Conservation (phyloP, 768 basidiomycete species). For the Dacryopinax primogenitus region DNA sequence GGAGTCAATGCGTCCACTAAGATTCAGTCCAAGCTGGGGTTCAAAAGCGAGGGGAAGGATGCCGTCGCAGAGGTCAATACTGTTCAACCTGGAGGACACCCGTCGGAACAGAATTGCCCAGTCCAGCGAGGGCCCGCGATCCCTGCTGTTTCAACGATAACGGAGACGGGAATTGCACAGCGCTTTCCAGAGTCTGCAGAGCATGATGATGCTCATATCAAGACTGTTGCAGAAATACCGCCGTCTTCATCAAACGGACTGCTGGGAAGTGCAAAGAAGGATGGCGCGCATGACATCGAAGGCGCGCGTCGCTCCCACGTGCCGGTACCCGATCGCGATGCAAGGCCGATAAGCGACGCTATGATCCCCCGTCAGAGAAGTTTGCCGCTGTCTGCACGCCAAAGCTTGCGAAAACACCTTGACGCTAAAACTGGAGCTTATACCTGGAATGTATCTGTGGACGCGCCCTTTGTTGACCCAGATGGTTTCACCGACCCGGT, state of each 20-base stretch:
- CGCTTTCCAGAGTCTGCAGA: slow-evolving; percentile 31
- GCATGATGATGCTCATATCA: slow-evolving; percentile 21
- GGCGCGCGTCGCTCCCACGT: slow-evolving; percentile 45
- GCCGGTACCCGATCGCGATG: slow-evolving; percentile 29
- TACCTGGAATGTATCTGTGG: slow-evolving; percentile 49
- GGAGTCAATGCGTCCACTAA: slow-evolving; percentile 32
- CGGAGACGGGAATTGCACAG: slow-evolving; percentile 51
- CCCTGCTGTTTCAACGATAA: slow-evolving; percentile 52
- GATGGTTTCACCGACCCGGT: slow-evolving; percentile 82
- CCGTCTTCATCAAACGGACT: slow-evolving; percentile 13
- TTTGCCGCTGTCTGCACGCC: slow-evolving; percentile 29
- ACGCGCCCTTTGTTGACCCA: slow-evolving; percentile 59
- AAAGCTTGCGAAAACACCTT: slow-evolving; percentile 43
- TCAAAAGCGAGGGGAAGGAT: slow-evolving; percentile 32
- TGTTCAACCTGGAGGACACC: slow-evolving; percentile 40
- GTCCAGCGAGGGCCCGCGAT: slow-evolving; percentile 46
- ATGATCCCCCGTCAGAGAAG: slow-evolving; percentile 38
- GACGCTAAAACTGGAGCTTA: slow-evolving; percentile 40
- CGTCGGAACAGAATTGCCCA: slow-evolving; percentile 40
- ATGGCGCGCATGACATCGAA: slow-evolving; percentile 24
- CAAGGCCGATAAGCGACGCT: not conserved
- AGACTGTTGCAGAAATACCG: slow-evolving; percentile 16
- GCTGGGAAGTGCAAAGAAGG: slow-evolving; percentile 18
- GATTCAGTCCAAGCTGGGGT: slow-evolving; percentile 22
- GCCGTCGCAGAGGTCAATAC: slow-evolving; percentile 33